Conservation (phyloP, 257 asterid genomes). For the Nicotiana tabacum region DNA sequence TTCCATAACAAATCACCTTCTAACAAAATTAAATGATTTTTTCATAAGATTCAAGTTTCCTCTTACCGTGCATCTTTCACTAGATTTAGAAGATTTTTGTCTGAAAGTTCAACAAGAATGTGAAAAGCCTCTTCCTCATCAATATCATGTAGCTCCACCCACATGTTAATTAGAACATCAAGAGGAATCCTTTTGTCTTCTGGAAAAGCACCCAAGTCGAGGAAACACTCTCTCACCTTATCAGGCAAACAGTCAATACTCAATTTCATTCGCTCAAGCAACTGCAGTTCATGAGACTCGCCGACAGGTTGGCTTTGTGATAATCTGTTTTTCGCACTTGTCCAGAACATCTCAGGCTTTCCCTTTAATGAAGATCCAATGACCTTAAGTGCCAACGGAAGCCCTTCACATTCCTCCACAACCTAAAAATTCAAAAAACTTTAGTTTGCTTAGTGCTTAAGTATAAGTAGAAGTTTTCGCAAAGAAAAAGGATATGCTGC, state of each 20-base stretch:
- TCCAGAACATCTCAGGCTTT: slow-evolving; percentile 80
- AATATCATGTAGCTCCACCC: slow-evolving; percentile 88
- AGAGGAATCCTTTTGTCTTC: slow-evolving; percentile 87
- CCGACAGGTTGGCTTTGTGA: slow-evolving; percentile 64
- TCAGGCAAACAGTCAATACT: slow-evolving; percentile 67
- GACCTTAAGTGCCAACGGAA: slow-evolving; percentile 89
- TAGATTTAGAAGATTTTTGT: slow-evolving; percentile 74
- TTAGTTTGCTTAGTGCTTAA: background rate
- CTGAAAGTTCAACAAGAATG: slow-evolving; percentile 71
- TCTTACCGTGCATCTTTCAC: slow-evolving; percentile 76
- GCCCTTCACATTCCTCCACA: slow-evolving; percentile 82
- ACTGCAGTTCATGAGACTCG: slow-evolving; percentile 76
- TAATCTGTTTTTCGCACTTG: slow-evolving; percentile 64
- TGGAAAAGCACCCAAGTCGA: slow-evolving; percentile 82
- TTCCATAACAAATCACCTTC: background rate
- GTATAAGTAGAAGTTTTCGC: background rate
- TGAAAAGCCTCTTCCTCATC: slow-evolving; percentile 83
- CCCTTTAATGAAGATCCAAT: slow-evolving; percentile 78
- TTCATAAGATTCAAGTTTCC: background rate
- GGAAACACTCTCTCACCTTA: slow-evolving; percentile 73
- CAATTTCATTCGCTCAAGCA: slow-evolving; percentile 75
- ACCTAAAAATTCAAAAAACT: slow-evolving; percentile 33
- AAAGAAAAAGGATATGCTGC: background rate
- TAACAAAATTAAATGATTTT: background rate
- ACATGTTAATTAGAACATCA: slow-evolving; percentile 81